Percentiles rank a stretch among this genome's conserved stretches.
These are phyloP conservation scores for Pythium periplocum DNA, from an alignment of 352 stramenopile genomes.

Conservation along the genomic window DNA sequence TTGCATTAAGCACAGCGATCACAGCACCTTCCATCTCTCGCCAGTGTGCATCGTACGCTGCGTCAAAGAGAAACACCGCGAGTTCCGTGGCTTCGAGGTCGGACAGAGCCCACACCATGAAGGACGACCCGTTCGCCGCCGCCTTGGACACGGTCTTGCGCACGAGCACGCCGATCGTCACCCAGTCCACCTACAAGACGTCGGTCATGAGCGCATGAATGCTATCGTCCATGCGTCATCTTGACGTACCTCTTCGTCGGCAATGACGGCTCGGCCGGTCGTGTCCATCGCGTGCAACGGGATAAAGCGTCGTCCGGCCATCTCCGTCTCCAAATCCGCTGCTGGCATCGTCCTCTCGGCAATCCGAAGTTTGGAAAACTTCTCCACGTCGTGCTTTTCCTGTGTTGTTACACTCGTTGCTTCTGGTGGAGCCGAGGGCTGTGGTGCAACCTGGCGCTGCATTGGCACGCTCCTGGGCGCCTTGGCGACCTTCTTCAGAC, in stretches of 20 bases:
- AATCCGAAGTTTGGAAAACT: constrained; percentile 63
- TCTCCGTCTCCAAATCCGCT: constrained; percentile 41
- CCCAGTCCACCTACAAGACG: constrained; percentile 54
- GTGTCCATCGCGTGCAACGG: constrained; percentile 50
- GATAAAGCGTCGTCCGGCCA: constrained; percentile 69
- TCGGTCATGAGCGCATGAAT: not conserved
- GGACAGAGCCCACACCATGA: constrained; percentile 79
- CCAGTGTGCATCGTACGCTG: constrained; percentile 71
- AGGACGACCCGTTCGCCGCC: constrained; percentile 54
- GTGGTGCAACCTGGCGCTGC: constrained; percentile 5
- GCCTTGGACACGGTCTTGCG: constrained; percentile 72
- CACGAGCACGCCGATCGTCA: constrained; percentile 72
- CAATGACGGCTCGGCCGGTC: constrained; percentile 45
- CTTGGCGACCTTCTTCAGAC: constrained; percentile 2
- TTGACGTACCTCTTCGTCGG: constrained; percentile 35
- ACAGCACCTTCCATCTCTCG: constrained; percentile 50
- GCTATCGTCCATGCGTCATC: no score
- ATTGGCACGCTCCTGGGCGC: constrained; percentile 8
- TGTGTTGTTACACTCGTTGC: not conserved
- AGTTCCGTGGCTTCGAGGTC: constrained; percentile 64
- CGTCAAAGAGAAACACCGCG: constrained; percentile 70
- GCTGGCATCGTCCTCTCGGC: constrained; percentile 40
- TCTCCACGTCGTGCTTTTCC: constrained; percentile 21
- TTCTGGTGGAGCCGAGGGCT: constrained; percentile 1
- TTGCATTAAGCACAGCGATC: constrained; percentile 66